Evolutionary conservation across 2,329 filamentous ascomycete species (phyloP).

Genomic region (Pyricularia grisea): DNA sequence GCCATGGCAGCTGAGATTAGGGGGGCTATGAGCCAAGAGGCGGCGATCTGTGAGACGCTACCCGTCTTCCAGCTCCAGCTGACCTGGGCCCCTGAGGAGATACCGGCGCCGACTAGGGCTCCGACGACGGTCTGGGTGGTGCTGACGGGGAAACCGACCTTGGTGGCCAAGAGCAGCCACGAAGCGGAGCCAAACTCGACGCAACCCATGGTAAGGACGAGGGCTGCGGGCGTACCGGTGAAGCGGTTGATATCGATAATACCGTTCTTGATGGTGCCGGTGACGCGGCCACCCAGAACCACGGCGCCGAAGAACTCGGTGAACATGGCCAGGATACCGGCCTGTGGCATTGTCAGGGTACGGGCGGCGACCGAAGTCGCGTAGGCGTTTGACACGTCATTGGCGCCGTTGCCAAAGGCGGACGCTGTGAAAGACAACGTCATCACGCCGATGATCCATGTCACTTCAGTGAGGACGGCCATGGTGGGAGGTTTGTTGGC

Average conservation of each 20-base stretch:
- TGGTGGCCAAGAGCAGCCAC: neutral
- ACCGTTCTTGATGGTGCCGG: slow-evolving; percentile 5
- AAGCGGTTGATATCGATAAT: slow-evolving; percentile 4
- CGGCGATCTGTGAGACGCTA: slow-evolving; percentile 1
- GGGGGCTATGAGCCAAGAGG: neutral
- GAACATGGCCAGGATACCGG: neutral
- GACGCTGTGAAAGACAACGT: neutral
- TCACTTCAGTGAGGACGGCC: neutral
- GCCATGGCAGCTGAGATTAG: neutral
- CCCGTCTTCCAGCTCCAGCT: neutral
- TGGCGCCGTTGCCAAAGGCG: slow-evolving; percentile 3
- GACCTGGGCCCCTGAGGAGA: slow-evolving; percentile 1
- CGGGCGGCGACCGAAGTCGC: slow-evolving; percentile 2
- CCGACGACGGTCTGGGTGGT: slow-evolving; percentile 3
- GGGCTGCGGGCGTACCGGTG: neutral
- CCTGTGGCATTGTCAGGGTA: neutral
- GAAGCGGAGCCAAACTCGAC: neutral
- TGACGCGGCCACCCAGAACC: neutral
- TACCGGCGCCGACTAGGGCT: neutral
- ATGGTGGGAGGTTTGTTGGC: neutral
- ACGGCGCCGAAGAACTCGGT: slow-evolving; percentile 5
- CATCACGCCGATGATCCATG: slow-evolving; percentile 2
- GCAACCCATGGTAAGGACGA: slow-evolving; percentile 1
- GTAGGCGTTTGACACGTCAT: slow-evolving; percentile 1
- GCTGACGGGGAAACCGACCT: slow-evolving; percentile 4